phyloP scores from a whole-genome alignment of 179 eudicot species.

The Spergularia azorica region DNA sequence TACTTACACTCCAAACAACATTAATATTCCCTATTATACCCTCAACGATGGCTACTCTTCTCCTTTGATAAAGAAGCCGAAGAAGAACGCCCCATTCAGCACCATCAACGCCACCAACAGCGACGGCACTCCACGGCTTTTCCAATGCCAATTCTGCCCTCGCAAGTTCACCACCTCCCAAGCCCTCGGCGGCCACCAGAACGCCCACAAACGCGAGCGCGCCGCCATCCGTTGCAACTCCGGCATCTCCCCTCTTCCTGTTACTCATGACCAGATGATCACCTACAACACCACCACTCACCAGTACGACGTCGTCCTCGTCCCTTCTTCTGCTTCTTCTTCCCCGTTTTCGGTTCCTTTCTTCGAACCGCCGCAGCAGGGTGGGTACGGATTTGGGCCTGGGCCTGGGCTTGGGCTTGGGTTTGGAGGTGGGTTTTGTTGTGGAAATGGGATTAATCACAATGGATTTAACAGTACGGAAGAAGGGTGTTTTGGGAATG shows the following conservation, averaged over 20 bases:
- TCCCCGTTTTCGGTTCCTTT: not conserved
- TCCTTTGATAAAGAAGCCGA: not conserved
- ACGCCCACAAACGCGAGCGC: constrained; percentile 71
- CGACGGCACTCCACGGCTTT: constrained; percentile 6
- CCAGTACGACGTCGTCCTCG: not conserved
- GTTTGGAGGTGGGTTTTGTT: not conserved
- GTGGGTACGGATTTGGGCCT: not conserved
- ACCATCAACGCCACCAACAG: not conserved
- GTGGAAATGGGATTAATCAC: not conserved
- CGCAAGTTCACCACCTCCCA: constrained; percentile 67
- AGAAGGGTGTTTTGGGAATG: not conserved
- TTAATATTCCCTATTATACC: not conserved
- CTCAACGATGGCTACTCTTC: not conserved
- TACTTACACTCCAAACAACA: not conserved
- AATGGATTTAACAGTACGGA: no score
- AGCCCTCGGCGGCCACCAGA: constrained; percentile 82
- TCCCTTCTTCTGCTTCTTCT: not conserved
- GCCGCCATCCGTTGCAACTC: constrained; percentile 47
- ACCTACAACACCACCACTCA: not conserved
- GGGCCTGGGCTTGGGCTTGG: not conserved
- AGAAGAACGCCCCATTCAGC: not conserved
- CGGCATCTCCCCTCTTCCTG: not conserved
- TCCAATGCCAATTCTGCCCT: constrained; percentile 61
- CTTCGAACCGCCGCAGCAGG: not conserved
- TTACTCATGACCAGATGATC: not conserved